A percentile compares a stretch with the other conserved stretches of the same genome.
These are phyloP conservation scores for Myrmaecium sp. DNA, from an alignment of 2,329 filamentous ascomycete genomes.

Conservation along the genomic window DNA sequence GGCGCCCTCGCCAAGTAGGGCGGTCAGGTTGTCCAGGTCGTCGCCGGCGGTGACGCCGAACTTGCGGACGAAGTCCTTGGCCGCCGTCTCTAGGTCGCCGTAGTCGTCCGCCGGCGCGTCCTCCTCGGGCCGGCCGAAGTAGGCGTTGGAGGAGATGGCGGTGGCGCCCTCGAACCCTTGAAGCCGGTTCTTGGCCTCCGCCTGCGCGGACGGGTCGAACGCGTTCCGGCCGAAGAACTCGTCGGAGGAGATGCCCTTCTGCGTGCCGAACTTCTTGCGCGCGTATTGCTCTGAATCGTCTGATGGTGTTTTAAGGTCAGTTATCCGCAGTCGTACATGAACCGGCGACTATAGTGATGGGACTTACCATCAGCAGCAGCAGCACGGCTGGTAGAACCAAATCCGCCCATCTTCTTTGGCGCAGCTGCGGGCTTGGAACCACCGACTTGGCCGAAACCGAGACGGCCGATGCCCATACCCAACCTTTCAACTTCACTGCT, in stretches of 20 bases:
- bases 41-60: slow-evolving; percentile 94
- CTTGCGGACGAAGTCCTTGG: slow-evolving; percentile 88
- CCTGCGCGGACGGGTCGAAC: slow-evolving; percentile 64
- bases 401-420: slow-evolving; percentile 71
- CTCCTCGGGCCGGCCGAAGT: slow-evolving; percentile 87
- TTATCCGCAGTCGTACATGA: neutral
- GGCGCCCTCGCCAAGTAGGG: slow-evolving; percentile 71
- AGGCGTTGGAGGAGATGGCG: slow-evolving; percentile 88
- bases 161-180: slow-evolving; percentile 86
- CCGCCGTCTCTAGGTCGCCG: slow-evolving; percentile 79
- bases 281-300: slow-evolving; percentile 70
- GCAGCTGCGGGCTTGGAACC: slow-evolving; percentile 38
- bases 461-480: slow-evolving; percentile 70
- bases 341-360: neutral
- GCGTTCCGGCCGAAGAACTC: slow-evolving; percentile 91
- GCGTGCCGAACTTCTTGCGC: slow-evolving; percentile 70
- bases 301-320: slow-evolving; percentile 9
- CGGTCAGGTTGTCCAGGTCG: slow-evolving; percentile 79
- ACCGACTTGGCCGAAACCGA: slow-evolving; percentile 79
- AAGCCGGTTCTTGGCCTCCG: slow-evolving; percentile 73
- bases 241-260: slow-evolving; percentile 95
- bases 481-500: slow-evolving; percentile 73
- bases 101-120: slow-evolving; percentile 57
- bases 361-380: slow-evolving; percentile 41
- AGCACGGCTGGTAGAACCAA: slow-evolving; percentile 69